Conservation (phyloP, 2,329 filamentous ascomycete genomes). For the Aureobasidium sp. region DNA sequence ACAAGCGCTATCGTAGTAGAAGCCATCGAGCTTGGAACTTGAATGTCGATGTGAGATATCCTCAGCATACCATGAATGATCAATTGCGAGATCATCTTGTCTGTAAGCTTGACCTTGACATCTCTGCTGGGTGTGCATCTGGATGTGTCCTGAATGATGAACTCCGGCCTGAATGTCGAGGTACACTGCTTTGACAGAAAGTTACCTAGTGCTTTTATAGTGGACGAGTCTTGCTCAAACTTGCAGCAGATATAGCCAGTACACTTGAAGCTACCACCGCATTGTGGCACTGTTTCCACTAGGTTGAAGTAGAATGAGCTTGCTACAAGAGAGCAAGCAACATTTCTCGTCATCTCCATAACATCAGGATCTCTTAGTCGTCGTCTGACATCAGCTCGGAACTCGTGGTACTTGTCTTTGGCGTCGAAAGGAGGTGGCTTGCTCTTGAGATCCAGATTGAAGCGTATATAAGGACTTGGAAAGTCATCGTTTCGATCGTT, state of each 20-base stretch:
- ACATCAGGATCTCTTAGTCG: conserved; percentile 25
- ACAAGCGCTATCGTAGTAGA: neutral
- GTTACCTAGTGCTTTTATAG: neutral
- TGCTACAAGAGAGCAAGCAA: conserved; percentile 31
- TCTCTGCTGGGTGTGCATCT: neutral
- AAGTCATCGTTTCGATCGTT: neutral
- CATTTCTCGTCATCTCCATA: conserved; percentile 25
- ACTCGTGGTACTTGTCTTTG: conserved; percentile 27
- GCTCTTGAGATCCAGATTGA: conserved; percentile 29
- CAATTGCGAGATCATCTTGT: neutral
- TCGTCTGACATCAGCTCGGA: conserved; percentile 29
- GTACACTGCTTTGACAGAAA: neutral
- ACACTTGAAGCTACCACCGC: neutral
- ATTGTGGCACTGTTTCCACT: neutral
- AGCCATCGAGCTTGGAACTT: neutral
- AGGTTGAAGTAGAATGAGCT: conserved; percentile 34
- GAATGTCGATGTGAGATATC: neutral
- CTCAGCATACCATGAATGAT: neutral
- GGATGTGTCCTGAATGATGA: neutral
- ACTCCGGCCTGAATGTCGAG: neutral
- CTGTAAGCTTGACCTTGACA: neutral
- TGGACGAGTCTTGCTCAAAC: conserved; percentile 3
- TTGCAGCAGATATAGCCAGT: neutral
- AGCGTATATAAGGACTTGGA: conserved; percentile 26
- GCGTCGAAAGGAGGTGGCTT: conserved; percentile 28